Base-by-base conservation (phyloP, 1,139 yeast genomes). In the Pichia cactophila region DNA sequence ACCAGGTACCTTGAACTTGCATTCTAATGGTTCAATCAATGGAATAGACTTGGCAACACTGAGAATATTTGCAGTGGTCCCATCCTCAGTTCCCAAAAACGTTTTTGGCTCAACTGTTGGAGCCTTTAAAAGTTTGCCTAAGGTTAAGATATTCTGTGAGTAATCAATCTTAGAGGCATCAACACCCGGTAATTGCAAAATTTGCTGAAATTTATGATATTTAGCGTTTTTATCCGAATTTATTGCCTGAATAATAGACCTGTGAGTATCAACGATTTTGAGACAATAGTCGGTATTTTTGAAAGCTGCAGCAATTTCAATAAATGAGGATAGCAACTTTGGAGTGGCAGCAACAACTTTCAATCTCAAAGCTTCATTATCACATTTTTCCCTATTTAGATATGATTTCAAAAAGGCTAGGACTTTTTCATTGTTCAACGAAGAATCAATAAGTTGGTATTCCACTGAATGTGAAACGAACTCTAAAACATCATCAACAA, bases 1-100 rank as follows among this genome's bases (percentile, higher is more conserved):
- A 38, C 97, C 98, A 4, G 96, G 95, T 42, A 90, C 96, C 55
- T 79, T 77, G 68, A 90, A 88, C 51, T 77, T 80, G 43, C 95
- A 83, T 48, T 79, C 80, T 42, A 89, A 58, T 23, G 90, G 71
- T 58, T 86, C 81, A 51, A 92, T 69, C 43, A 73, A 69, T 41
- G 97, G 97, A 41, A 88, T 78, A 47, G 74, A 71, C 7, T 75
- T 63, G 2, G 94, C 96, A 50, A 83, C 75, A 12, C 72, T 67
- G 46, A 84, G 64, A 3, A 88, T 76, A 36, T 72, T 71, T 33
- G 71, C 69, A 54, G 80, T 80, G 26, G 61, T 59, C 2, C 44
- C 45, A 23, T 51, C 42, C 23, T 47, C 50, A 9, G 47, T 46
- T 12, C 57, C 55, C 45, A 83, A 72, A 23, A 73, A 76, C 54